Evolutionary conservation across 306 rosid genomes (phyloP).

Genomic region (Trifolium pratense): DNA sequence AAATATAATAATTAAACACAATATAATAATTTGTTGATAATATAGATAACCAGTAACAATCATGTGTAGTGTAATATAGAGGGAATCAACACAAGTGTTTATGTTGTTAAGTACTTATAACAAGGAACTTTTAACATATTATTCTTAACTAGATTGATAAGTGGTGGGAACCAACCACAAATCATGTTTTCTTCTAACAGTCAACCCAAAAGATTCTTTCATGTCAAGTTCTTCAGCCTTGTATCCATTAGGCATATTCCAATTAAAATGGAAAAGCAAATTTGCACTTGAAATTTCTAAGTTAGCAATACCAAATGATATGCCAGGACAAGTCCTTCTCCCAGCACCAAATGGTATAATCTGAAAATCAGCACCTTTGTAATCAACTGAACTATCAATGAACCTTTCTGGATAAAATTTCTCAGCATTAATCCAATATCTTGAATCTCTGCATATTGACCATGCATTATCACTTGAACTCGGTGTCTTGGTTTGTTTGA

Average conservation of each 20-base stretch:
- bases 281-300: conserved; percentile 10
- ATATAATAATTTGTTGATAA: too few species aligned
- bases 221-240: conserved; percentile 31
- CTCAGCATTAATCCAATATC: conserved; percentile 6
- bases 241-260: conserved; percentile 3
- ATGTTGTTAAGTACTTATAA: too few species aligned
- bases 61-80: too few species aligned
- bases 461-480: conserved; percentile 1
- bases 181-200: conserved; percentile 29
- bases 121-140: too few species aligned
- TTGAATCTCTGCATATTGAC: conserved; percentile 34
- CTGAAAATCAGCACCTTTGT: conserved; percentile 21
- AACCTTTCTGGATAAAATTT: conserved; percentile 31
- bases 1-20: too few species aligned
- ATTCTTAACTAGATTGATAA: neutral
- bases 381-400: neutral
- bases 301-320: neutral
- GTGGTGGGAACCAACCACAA: neutral
- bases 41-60: too few species aligned
- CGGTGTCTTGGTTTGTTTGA: too few species aligned
- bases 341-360: conserved; percentile 40
- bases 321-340: conserved; percentile 33
- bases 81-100: too few species aligned
- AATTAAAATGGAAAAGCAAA: conserved; percentile 33
- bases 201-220: neutral